Base-by-base conservation (phyloP, 148 eudicot species). In the Nyssa sinensis region DNA sequence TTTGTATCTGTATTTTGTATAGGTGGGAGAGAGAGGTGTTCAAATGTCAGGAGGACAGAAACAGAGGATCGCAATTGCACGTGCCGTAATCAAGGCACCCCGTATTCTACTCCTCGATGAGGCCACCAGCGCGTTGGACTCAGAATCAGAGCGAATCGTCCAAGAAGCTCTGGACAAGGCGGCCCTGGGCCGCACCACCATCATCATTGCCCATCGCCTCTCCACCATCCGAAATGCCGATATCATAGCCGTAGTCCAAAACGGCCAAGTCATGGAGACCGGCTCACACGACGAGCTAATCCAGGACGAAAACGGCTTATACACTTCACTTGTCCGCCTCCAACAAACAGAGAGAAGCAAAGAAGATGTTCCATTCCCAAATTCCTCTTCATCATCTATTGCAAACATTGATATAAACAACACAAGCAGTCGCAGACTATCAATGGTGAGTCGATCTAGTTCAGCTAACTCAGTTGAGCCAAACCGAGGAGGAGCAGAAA, bases 21-120 rank as follows among this genome's bases (percentile, higher is more conserved):
- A 91, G 97, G 97, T 89, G 10, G 97, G 97, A 7, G 97, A 92
- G 80, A 85, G 97, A 78, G 97, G 97, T 2, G 88, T 84, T 0
- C 97, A 92, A 82, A 84, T 92, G 89, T 92, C 97, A 0, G 97
- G 97, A 34, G 97, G 97, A 24, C 97, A 92, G 61, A 92, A 88
- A 85, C 94, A 92, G 77, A 86, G 97, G 69, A 92, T 92, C 58
- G 97, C 94, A 37, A 92, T 92, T 29, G 97, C 97, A 31, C 83
- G 94, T 68, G 94, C 97, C 59, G 81, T 92, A 35, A 86, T 92
- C 59, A 87, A 85, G 66, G 74, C 90, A 41, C 97, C 97, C 4
- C 88, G 87, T 4, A 84, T 92, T n/a, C 89, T 92, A 28, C 89
- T 92, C 9, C 84, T 92, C 4, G 97, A 92, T 37, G 97, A 92